Conservation (phyloP, 2,329 filamentous ascomycete species). For the Lecanosticta acicola region DNA sequence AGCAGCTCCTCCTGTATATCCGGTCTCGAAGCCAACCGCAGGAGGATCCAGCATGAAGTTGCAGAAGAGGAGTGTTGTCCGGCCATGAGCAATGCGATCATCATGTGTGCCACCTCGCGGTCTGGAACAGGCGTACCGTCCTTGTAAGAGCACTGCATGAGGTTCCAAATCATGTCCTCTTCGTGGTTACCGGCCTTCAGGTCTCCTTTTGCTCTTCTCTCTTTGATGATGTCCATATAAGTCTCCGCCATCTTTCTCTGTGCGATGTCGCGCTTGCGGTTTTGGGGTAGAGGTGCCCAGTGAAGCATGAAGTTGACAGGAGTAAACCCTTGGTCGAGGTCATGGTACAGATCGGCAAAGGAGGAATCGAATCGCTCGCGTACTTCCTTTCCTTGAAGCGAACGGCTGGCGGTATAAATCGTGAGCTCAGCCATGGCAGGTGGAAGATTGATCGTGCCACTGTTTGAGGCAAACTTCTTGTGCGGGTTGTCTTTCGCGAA, state of each 20-base stretch:
- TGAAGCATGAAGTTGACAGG: slow-evolving; percentile 87
- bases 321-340: slow-evolving; percentile 84
- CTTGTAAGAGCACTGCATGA: slow-evolving; percentile 83
- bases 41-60: slow-evolving; percentile 77
- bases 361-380: slow-evolving; percentile 72
- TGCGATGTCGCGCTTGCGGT: slow-evolving; percentile 72
- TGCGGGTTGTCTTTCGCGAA: slow-evolving; percentile 56
- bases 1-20: slow-evolving; percentile 76
- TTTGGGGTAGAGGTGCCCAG: slow-evolving; percentile 85
- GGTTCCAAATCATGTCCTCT: slow-evolving; percentile 81
- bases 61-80: slow-evolving; percentile 86
- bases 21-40: slow-evolving; percentile 71
- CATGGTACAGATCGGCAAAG: slow-evolving; percentile 78
- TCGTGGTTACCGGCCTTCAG: slow-evolving; percentile 23
- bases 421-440: slow-evolving; percentile 78
- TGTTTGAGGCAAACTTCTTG: slow-evolving; percentile 31
- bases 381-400: slow-evolving; percentile 78
- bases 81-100: slow-evolving; percentile 90
- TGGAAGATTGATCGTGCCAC: slow-evolving; percentile 64
- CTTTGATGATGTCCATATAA: slow-evolving; percentile 75
- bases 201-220: slow-evolving; percentile 53
- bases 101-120: slow-evolving; percentile 82
- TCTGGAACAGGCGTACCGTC: slow-evolving; percentile 73
- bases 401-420: slow-evolving; percentile 82
- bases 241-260: slow-evolving; percentile 74